Evolutionary conservation across 1,284 basidiomycete species (phyloP).

Genomic region (Marasmius fiardii): DNA sequence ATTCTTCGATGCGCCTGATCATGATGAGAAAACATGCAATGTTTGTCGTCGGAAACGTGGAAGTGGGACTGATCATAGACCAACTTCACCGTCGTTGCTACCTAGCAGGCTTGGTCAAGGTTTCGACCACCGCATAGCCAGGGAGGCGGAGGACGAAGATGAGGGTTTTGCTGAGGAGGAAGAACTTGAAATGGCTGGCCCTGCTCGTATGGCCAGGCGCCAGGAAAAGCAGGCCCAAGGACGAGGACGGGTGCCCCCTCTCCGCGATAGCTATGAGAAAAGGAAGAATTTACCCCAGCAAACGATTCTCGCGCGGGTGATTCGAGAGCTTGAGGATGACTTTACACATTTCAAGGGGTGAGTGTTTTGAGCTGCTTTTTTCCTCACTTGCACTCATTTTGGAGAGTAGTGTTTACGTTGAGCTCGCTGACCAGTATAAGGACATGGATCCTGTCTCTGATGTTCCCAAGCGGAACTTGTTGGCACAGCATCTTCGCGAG

Average conservation of each 20-base stretch:
- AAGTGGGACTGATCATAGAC: slow-evolving; percentile 1
- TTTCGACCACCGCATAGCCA: neutral
- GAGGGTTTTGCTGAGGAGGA: slow-evolving; percentile 50
- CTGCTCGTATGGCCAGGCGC: slow-evolving; percentile 11
- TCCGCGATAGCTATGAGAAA: slow-evolving; percentile 26
- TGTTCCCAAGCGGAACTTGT: slow-evolving; percentile 71
- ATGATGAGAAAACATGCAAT: slow-evolving; percentile 64
- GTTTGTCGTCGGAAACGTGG: slow-evolving; percentile 51
- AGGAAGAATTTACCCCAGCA: slow-evolving; percentile 65
- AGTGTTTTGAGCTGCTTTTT: slow-evolving; percentile 25
- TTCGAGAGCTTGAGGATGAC: slow-evolving; percentile 86
- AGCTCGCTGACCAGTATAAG: slow-evolving; percentile 88
- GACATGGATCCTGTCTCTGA: slow-evolving; percentile 81
- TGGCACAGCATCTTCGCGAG: slow-evolving; percentile 83
- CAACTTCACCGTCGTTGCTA: slow-evolving; percentile 22
- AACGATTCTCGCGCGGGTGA: slow-evolving; percentile 75
- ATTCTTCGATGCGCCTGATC: slow-evolving; percentile 77
- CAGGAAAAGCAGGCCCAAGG: slow-evolving; percentile 28
- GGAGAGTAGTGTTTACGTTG: slow-evolving; percentile 70
- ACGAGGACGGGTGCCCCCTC: slow-evolving; percentile 15
- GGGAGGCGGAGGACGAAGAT: slow-evolving; percentile 27
- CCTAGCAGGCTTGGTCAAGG: slow-evolving; percentile 15
- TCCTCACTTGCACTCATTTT: neutral
- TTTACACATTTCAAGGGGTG: slow-evolving; percentile 88
- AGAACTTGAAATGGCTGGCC: slow-evolving; percentile 12